Evolutionary conservation across 768 basidiomycete genomes (phyloP), one percentile per base, ranked within the genome.

Genomic region (Lactarius indigo): DNA sequence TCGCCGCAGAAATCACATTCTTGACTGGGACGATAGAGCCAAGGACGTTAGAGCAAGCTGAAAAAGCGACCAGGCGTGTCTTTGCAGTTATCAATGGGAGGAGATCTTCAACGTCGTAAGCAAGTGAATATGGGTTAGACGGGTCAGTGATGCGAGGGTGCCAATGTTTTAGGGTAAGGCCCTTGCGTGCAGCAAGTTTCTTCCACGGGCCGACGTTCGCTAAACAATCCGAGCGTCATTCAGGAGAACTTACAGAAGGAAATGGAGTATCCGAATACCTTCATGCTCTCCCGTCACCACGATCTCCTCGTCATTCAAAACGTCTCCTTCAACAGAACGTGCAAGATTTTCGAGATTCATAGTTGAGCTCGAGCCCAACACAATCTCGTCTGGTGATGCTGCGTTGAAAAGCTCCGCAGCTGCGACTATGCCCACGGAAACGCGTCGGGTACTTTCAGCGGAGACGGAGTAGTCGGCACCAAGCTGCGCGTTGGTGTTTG

Each of bases 251-350:
- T 56, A 59, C 26, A 26, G 26, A 28, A 33, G 17, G 18, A 20
- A 26, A 15, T 54, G 20, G 3, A 8, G 15, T 17, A 41, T 17
- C 37, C 57, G 64, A 78, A 31, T 44, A 91, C 89, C 85, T 81
- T 94, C 91, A 69, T 94, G 91, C 72, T 92, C 91, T 1, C 83
- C 84, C 0, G 88, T 89, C n/a, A 92, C 73, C 62, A 94, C 85
- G 64, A 92, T 85, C 75, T 92, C 91, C 65, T 92, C 91, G 4
- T 84, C 88, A 1, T 76, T 66, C 41, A 81, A 72, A 31, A 92
- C 79, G 60, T 81, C 81, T 0, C 69, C 71, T 39, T 89, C 88
- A 63, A 92, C 72, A 0, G 85, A 84, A 5, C 88, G 77, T 0
- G 89, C 81, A 0, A 92, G 79, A 71, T 91, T 91, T 73, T 89